phyloP scores from a whole-genome alignment of 2,329 filamentous ascomycete genomes.

The Lachnum nothofagi region DNA sequence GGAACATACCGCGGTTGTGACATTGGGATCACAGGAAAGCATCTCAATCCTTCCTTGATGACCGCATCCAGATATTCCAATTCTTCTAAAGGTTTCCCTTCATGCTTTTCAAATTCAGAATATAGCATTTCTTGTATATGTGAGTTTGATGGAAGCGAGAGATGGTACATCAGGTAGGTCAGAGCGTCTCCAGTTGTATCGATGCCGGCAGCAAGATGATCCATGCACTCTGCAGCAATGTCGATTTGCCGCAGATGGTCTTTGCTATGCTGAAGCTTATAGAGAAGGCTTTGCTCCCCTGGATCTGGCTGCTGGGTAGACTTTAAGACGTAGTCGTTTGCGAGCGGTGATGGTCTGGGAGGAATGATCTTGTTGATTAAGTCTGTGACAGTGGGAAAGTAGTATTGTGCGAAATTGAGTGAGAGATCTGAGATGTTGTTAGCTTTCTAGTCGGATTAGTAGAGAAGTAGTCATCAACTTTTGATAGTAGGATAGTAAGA shows the following conservation, averaged over 20 bases:
- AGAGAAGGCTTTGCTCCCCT: constrained; percentile 52
- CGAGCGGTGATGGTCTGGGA: constrained; percentile 40
- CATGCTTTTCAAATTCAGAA: constrained; percentile 45
- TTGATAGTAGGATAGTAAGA: constrained; percentile 63
- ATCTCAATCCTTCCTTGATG: constrained; percentile 56
- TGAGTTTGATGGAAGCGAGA: constrained; percentile 55
- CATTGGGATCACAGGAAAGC: constrained; percentile 62
- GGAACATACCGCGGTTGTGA: constrained; percentile 59
- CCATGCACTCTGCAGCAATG: constrained; percentile 63
- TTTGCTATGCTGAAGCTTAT: constrained; percentile 51
- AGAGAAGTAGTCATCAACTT: constrained; percentile 38
- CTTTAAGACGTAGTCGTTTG: constrained; percentile 54
- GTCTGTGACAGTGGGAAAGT: constrained; percentile 96
- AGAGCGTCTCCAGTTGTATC: constrained; percentile 67
- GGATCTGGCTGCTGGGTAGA: constrained; percentile 43
- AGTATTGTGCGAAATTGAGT: constrained; percentile 44
- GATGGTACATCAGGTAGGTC: constrained; percentile 67
- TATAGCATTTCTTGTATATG: constrained; percentile 48
- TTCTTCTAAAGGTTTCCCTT: constrained; percentile 40
- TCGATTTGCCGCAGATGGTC: constrained; percentile 46
- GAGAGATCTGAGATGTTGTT: constrained; percentile 30
- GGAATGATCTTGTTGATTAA: constrained; percentile 91
- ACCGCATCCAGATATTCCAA: constrained; percentile 59
- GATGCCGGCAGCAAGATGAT: constrained; percentile 66
- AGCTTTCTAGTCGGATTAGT: neutral